phyloP scores from a whole-genome alignment of 305 asterid genomes.

The Ajuga reptans region DNA sequence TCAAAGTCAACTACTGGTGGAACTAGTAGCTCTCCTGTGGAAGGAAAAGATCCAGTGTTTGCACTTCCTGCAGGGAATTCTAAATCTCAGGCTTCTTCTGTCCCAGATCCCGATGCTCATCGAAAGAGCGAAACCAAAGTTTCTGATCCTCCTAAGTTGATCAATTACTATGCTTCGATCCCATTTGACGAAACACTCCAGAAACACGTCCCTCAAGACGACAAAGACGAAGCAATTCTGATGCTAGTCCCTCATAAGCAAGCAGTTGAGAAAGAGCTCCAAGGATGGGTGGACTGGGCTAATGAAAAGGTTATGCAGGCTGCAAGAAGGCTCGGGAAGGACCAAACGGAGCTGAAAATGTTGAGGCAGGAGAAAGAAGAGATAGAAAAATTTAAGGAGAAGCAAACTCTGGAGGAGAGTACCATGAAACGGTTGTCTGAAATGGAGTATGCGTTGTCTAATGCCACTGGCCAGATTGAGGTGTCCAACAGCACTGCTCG shows the following conservation, averaged over 20 bases:
- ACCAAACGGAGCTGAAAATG: constrained; percentile 52
- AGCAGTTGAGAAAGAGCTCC: constrained; percentile 42
- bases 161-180: constrained; percentile 38
- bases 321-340: constrained; percentile 55
- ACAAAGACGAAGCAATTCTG: constrained; percentile 43
- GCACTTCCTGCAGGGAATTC: constrained; percentile 31
- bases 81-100: constrained; percentile 19
- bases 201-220: constrained; percentile 39
- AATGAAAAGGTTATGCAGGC: constrained; percentile 68
- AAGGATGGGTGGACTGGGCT: constrained; percentile 62
- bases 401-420: constrained; percentile 48
- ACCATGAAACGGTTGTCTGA: constrained; percentile 45
- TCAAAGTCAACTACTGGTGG: constrained; percentile 29
- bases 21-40: constrained; percentile 19
- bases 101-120: constrained; percentile 19
- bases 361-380: constrained; percentile 63
- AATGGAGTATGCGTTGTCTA: constrained; percentile 49
- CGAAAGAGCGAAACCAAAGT: constrained; percentile 18
- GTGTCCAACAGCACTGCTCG: constrained; percentile 29
- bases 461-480: constrained; percentile 38
- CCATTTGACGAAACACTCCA: constrained; percentile 45
- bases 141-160: constrained; percentile 22
- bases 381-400: constrained; percentile 43
- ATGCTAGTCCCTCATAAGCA: constrained; percentile 32
- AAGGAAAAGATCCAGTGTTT: constrained; percentile 33